phyloP scores from a whole-genome alignment of 2,329 filamentous ascomycete species.

The Penicillium glabrum region DNA sequence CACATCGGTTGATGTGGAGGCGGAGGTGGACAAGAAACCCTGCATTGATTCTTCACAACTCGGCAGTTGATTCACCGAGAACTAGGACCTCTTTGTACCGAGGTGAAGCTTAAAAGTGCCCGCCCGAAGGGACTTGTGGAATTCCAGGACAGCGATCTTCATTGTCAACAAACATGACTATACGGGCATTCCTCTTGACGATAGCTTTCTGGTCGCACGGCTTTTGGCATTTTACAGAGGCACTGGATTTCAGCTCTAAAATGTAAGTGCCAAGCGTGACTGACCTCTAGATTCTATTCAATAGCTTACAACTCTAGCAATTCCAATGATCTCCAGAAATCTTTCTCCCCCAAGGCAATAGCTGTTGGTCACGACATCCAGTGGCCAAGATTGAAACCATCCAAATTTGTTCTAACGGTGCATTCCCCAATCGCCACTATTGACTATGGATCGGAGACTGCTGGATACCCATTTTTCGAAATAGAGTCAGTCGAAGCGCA shows the following conservation, averaged over 20 bases:
- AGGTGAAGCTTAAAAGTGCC: neutral
- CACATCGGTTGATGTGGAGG: neutral
- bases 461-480: constrained; percentile 15
- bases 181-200: neutral
- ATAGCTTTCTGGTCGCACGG: neutral
- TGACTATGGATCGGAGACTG: constrained; percentile 18
- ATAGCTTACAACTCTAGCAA: neutral
- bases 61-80: neutral
- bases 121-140: neutral
- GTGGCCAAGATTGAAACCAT: constrained; percentile 1
- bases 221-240: neutral
- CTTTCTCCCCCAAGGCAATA: constrained; percentile 1
- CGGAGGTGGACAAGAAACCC: neutral
- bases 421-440: constrained; percentile 7
- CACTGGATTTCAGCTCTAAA: neutral
- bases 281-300: neutral
- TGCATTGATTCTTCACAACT: neutral
- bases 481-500: constrained; percentile 6
- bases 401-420: neutral
- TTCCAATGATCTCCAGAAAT: neutral
- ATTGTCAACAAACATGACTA: neutral
- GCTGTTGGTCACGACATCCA: neutral
- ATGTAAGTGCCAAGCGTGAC: neutral
- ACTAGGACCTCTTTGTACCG: neutral
- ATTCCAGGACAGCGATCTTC: neutral